Base-by-base conservation (phyloP, 2,329 filamentous ascomycete genomes). In the Akanthomyces lecanii region DNA sequence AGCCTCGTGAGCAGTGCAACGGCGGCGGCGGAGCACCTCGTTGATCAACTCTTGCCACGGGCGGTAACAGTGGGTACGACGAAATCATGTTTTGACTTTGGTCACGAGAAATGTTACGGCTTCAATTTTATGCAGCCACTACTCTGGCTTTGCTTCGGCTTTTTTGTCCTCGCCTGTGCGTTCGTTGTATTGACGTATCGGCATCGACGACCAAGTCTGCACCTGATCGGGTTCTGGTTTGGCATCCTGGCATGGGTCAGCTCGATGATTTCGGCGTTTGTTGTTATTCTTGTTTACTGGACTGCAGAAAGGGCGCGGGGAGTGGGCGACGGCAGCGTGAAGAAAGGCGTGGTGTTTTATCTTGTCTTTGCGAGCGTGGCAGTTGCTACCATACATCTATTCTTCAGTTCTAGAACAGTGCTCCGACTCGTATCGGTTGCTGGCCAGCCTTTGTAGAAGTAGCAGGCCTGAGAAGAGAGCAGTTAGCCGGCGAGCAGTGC, bases 121-220 rank as follows among this genome's bases (percentile, higher is more conserved):
- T 45, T 45, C 42, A 16, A 45, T 21, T 45, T 21, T 45, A 45
- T 45, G 42, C 42, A 45, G 42, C 42, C 21, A 7, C 21, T 45
- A 21, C 42, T 45, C 42, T 45, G 42, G 42, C 42, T 45, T 21
- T 45, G 42, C 42, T 45, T 45, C 21, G 42, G 42, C 3, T 45
- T 45, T 45, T 45, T 45, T 21, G 42, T 21, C 42, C 42, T 45
- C 21, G 42, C 42, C 42, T 45, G 42, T 83, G 69, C 85, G 85
- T 23, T 78, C 78, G 7, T 28, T 7, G 23, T 50, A 5, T 21
- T 50, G 23, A 50, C 47, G n/a, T 14, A 50, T 50, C 47, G 21
- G 8, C 23, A 50, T 50, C n/a, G 47, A 28, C 47, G 47, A 50
- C 21, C 23, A 14, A 50, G n/a, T 28, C 47, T 50, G n/a, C 47